Conservation (phyloP, 345 rosid genomes). For the Viola odorata region DNA sequence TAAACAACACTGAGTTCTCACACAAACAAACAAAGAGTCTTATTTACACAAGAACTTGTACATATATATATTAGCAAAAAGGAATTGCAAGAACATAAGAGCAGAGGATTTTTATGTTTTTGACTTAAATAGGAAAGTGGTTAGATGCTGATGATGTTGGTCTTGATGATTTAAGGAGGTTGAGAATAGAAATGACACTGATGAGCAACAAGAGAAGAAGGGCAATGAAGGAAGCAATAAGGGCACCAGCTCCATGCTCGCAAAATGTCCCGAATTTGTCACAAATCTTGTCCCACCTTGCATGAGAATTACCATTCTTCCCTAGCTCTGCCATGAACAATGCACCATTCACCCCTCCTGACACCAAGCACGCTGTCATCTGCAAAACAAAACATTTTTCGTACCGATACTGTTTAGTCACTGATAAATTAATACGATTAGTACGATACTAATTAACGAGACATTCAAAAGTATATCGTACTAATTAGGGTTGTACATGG, state of each 20-base stretch:
- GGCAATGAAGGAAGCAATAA: conserved; percentile 55
- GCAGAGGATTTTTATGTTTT: conserved; percentile 9
- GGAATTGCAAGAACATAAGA: too few species aligned
- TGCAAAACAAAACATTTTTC: conserved; percentile 19
- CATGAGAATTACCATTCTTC: conserved; percentile 78
- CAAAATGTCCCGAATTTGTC: conserved; percentile 66
- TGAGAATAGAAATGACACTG: conserved; percentile 44
- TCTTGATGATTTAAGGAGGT: conserved; percentile 2
- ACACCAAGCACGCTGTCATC: conserved; percentile 49
- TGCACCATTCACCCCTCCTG: conserved; percentile 67
- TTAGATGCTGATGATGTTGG: too few species aligned
- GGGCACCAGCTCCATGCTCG: conserved; percentile 58
- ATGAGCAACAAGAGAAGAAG: conserved; percentile 52
- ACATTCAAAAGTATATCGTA: neutral
- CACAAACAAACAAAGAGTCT: too few species aligned
- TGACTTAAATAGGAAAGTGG: conserved; percentile 19
- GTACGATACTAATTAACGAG: neutral
- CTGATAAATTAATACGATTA: too few species aligned
- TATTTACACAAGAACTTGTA: too few species aligned
- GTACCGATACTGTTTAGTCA: neutral
- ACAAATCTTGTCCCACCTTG: conserved; percentile 75
- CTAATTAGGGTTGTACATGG: too few species aligned
- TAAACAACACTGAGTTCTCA: too few species aligned
- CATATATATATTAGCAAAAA: too few species aligned
- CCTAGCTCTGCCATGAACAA: conserved; percentile 78